Conservation (phyloP, 2,329 filamentous ascomycete species). For the Xylariomycetidae sp. region DNA sequence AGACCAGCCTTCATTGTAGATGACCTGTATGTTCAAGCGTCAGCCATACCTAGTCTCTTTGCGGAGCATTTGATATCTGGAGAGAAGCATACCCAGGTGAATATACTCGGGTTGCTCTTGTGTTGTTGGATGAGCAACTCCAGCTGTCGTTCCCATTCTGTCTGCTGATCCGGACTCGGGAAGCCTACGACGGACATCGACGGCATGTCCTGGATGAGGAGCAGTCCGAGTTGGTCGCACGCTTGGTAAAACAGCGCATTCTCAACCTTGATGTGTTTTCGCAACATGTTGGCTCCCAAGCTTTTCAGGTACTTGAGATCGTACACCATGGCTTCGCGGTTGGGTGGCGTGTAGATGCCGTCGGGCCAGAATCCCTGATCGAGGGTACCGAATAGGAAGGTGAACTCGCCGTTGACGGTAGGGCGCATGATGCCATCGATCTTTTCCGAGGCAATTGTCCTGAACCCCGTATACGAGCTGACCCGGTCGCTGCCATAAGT, state of each 20-base stretch:
- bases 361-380: conserved; percentile 71
- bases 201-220: conserved; percentile 70
- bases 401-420: conserved; percentile 61
- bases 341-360: conserved; percentile 60
- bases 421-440: conserved; percentile 56
- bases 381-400: conserved; percentile 62
- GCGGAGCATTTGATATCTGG: no score
- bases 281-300: conserved; percentile 63
- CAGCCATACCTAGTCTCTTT: no score
- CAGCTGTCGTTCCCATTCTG: conserved; percentile 51
- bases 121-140: conserved; percentile 56
- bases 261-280: conserved; percentile 55
- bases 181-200: conserved; percentile 35
- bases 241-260: conserved; percentile 59
- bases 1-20: conserved; percentile 70
- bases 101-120: conserved; percentile 59
- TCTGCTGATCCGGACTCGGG: conserved; percentile 38
- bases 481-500: conserved; percentile 46
- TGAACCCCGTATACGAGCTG: conserved; percentile 62
- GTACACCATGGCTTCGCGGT: conserved; percentile 59
- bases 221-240: conserved; percentile 58
- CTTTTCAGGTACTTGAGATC: conserved; percentile 59
- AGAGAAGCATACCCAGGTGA: conserved; percentile 47
- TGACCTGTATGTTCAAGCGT: conserved; percentile 34
- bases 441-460: conserved; percentile 51